Base-by-base conservation (phyloP, 192 early-diverging fungal genomes). In the Lunasporangiospora selenospora region DNA sequence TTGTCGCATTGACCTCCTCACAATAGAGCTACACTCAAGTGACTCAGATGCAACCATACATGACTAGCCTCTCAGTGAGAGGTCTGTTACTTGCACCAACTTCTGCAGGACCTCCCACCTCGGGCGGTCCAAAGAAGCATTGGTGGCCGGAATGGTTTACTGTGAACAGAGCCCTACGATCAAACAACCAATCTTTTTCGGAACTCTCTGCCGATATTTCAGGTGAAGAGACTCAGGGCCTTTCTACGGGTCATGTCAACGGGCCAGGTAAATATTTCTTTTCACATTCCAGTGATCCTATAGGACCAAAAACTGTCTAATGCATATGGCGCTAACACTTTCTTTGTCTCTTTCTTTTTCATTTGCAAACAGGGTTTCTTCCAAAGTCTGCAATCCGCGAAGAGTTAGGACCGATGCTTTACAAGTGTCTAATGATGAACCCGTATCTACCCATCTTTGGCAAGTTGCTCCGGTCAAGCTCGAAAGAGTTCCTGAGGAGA, bases 1-100 rank as follows among this genome's bases (percentile, higher is more conserved):
- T n/a, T n/a, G n/a, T n/a, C n/a, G n/a, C n/a, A n/a, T n/a, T n/a
- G n/a, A n/a, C n/a, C n/a, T n/a, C n/a, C n/a, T n/a, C n/a, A n/a
- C n/a, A n/a, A 30, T 47, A 47, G 45, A 47, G 29, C 18, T 71
- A 62, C 38, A 53, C 59, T 3, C 67, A 71, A n/a, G 51, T 54
- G 53, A 42, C 53, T 16, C 67, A 71, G 19, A 62, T 71, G 67
- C 58, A 71, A 34, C 67, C 67, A 1, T 71, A 71, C 41, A 62
- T 71, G 67, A 71, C 52, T 21, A 60, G 57, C 3, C 37, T 71
- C 9, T 41, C 53, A 2, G 59, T 71, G 13, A 58, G 67, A 9
- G 59, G 67, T 1, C 21, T 71, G 29, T 19, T 71, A 3, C 57
- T 56, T 57, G 67, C 67, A n/a, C 67, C 67, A 10, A 57, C 37